A percentile compares a stretch with the other conserved stretches of the same genome.
These are phyloP conservation scores for Solanum virginianum DNA, from an alignment of 257 asterid species.

Conservation along the genomic window DNA sequence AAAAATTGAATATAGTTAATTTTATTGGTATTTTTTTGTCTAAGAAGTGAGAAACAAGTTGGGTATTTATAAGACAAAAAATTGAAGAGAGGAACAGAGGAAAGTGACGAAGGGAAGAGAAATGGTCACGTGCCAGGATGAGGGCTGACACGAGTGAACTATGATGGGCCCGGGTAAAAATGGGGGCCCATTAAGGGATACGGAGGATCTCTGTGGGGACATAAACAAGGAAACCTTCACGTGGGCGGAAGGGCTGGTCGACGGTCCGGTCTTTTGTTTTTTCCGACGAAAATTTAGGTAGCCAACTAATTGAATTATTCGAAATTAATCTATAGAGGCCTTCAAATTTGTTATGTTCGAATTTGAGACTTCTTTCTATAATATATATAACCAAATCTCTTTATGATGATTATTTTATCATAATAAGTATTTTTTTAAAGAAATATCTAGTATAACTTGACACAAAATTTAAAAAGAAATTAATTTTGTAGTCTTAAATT, in stretches of 20 bases:
- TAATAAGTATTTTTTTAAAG: too few relatives aligned
- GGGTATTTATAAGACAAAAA: constrained; percentile 38
- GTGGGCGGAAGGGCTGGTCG: constrained; percentile 22
- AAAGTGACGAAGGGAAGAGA: neutral
- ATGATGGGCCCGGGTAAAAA: neutral
- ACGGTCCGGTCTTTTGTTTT: neutral
- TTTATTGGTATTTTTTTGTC: constrained; percentile 5
- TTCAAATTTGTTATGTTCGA: too few relatives aligned
- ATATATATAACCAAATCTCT: too few relatives aligned
- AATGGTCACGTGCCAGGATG: constrained; percentile 35
- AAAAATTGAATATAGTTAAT: neutral
- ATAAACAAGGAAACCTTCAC: constrained; percentile 12
- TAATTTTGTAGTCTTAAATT: too few relatives aligned
- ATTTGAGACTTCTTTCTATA: neutral
- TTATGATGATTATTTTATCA: too few relatives aligned
- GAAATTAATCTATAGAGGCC: too few relatives aligned
- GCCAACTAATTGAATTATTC: too few relatives aligned
- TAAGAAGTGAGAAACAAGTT: constrained; percentile 26
- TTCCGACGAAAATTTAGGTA: neutral
- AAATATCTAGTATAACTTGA: too few relatives aligned
- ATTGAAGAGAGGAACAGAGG: neutral
- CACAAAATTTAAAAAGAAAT: too few relatives aligned
- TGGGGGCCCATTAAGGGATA: constrained; percentile 16
- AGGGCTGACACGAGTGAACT: constrained; percentile 33
- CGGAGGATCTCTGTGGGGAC: constrained; percentile 41